phyloP scores from a whole-genome alignment of 129 eudicot species.

The Lonicera japonica region DNA sequence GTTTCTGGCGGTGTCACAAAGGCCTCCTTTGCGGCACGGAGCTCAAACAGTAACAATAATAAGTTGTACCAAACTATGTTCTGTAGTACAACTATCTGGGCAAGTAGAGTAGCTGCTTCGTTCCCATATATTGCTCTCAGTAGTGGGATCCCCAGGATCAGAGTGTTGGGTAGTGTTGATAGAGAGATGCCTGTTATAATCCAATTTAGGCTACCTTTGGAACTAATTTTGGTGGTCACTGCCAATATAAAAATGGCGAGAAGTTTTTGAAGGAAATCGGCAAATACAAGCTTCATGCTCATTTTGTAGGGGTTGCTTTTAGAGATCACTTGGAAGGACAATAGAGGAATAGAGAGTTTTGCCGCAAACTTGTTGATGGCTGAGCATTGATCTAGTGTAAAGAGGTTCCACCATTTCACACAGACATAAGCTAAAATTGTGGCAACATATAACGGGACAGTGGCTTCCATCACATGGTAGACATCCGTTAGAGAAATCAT shows the following conservation, averaged over 20 bases:
- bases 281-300: constrained; percentile 56
- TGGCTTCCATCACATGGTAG: constrained; percentile 48
- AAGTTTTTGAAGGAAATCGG: constrained; percentile 64
- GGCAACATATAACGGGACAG: constrained; percentile 61
- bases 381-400: constrained; percentile 54
- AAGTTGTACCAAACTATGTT: constrained; percentile 75
- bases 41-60: constrained; percentile 56
- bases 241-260: constrained; percentile 41
- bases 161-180: constrained; percentile 72
- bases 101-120: constrained; percentile 49
- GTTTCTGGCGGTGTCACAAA: constrained; percentile 26
- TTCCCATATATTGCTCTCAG: constrained; percentile 62
- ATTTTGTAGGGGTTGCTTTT: constrained; percentile 56
- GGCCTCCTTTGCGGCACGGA: constrained; percentile 41
- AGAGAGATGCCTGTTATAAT: constrained; percentile 69
- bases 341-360: constrained; percentile 58
- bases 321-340: constrained; percentile 68
- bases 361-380: constrained; percentile 84
- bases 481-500: constrained; percentile 53
- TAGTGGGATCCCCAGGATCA: constrained; percentile 70
- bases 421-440: constrained; percentile 59
- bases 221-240: constrained; percentile 36
- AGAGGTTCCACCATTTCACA: constrained; percentile 57
- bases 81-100: constrained; percentile 67
- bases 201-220: constrained; percentile 55